Percentiles rank a stretch among this genome's conserved stretches.
phyloP scores from a whole-genome alignment of 371 early-diverging fungal species.

The Parasitella parasitica region DNA sequence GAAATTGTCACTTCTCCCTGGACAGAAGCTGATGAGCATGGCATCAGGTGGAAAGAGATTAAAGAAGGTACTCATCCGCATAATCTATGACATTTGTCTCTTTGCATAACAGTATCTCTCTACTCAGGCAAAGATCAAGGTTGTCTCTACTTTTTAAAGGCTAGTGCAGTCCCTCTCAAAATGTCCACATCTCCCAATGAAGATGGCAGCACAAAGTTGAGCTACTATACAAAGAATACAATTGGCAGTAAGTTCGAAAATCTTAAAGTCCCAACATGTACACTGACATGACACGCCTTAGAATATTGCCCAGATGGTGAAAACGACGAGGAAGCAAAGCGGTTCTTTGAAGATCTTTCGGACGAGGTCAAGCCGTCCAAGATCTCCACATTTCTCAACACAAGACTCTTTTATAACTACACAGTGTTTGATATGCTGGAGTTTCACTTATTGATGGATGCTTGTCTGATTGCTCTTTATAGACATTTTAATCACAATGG shows the following conservation, averaged over 20 bases:
- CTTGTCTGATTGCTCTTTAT: not conserved
- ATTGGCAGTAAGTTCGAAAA: not conserved
- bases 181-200: not conserved
- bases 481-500: not conserved
- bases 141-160: not conserved
- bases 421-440: not conserved
- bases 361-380: not conserved
- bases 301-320: not conserved
- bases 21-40: not conserved
- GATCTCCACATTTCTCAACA: not conserved
- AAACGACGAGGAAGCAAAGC: not conserved
- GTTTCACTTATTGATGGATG: not conserved
- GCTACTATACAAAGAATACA: not conserved
- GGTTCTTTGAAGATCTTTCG: not conserved
- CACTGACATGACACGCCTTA: too few relatives aligned
- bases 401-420: not conserved
- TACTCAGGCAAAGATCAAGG: not conserved
- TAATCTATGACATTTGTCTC: not conserved
- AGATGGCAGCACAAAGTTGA: not conserved
- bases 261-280: too few relatives aligned
- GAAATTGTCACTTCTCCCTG: not conserved
- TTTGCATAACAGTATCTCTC: not conserved
- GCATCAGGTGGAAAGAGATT: not conserved
- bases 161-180: not conserved
- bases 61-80: not conserved